phyloP scores from a whole-genome alignment of 352 stramenopile species.

The Pythium myriotylum region DNA sequence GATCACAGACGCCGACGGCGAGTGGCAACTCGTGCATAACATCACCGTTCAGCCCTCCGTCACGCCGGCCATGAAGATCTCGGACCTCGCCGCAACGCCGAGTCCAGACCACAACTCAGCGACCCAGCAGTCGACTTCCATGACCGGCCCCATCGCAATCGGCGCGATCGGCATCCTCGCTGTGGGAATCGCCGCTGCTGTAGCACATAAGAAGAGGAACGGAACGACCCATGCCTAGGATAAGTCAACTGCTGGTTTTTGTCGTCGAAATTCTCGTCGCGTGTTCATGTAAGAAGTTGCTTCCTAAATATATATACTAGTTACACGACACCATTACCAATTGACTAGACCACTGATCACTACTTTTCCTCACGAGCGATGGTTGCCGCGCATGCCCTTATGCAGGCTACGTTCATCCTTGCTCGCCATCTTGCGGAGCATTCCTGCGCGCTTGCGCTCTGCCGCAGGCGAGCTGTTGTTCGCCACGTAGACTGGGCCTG shows the following conservation, averaged over 20 bases:
- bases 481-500: constrained; percentile 4
- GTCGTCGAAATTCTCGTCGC: background rate
- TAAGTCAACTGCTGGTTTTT: no score
- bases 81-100: background rate
- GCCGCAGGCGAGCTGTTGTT: background rate
- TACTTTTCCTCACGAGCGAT: constrained; percentile 1
- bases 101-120: background rate
- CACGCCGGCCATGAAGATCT: background rate
- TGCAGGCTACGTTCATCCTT: background rate
- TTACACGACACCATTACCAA: no score
- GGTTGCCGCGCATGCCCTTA: constrained; percentile 1
- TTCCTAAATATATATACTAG: no score
- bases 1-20: no score
- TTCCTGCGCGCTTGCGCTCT: background rate
- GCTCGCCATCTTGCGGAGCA: constrained; percentile 3
- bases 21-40: no score
- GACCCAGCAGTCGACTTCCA: background rate
- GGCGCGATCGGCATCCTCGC: constrained; percentile 1
- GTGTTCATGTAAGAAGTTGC: no score
- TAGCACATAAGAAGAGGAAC: background rate
- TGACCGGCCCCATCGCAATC: background rate
- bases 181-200: background rate
- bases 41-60: no score
- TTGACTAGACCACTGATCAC: no score
- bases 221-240: background rate